These are phyloP conservation scores for Saccharomyces hybrid DNA, from an alignment of 1,139 yeast species.

Conservation along the genomic window DNA sequence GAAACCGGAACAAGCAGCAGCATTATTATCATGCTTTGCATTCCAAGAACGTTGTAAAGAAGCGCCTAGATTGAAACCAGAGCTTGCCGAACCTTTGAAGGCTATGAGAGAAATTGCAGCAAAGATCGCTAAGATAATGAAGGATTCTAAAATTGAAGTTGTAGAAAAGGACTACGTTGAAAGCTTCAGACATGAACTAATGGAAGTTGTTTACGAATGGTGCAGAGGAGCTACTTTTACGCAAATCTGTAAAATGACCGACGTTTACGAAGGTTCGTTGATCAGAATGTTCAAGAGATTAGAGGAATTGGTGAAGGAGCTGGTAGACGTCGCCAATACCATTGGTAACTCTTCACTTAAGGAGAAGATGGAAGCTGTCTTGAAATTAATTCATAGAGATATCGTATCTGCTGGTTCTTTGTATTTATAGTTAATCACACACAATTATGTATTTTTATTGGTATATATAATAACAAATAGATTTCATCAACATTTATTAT, in stretches of 20 bases:
- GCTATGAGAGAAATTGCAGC: slow-evolving; percentile 84
- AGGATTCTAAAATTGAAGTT: slow-evolving; percentile 82
- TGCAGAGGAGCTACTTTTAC: slow-evolving; percentile 93
- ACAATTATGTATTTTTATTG: neutral
- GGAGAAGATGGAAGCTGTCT: slow-evolving; percentile 80
- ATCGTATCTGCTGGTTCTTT: slow-evolving; percentile 93
- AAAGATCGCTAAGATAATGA: slow-evolving; percentile 79
- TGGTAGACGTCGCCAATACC: slow-evolving; percentile 84
- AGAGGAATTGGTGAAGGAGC: slow-evolving; percentile 86
- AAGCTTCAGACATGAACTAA: slow-evolving; percentile 80
- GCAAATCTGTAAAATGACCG: slow-evolving; percentile 97
- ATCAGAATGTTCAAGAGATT: slow-evolving; percentile 89
- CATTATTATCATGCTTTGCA: slow-evolving; percentile 86
- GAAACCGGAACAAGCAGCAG: slow-evolving; percentile 84
- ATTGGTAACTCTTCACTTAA: slow-evolving; percentile 84
- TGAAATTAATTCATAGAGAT: slow-evolving; percentile 86
- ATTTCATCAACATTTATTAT: neutral
- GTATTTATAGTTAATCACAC: slow-evolving; percentile 32
- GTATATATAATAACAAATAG: neutral
- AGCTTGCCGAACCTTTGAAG: slow-evolving; percentile 81
- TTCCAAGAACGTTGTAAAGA: slow-evolving; percentile 95
- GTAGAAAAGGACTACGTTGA: slow-evolving; percentile 89
- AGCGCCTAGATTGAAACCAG: slow-evolving; percentile 76
- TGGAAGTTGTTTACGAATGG: slow-evolving; percentile 98
- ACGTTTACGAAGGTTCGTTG: slow-evolving; percentile 93